Evolutionary conservation across 2,329 filamentous ascomycete genomes (phyloP), one percentile per base, ranked within the genome.

Genomic region (Exophiala xenobiotica): DNA sequence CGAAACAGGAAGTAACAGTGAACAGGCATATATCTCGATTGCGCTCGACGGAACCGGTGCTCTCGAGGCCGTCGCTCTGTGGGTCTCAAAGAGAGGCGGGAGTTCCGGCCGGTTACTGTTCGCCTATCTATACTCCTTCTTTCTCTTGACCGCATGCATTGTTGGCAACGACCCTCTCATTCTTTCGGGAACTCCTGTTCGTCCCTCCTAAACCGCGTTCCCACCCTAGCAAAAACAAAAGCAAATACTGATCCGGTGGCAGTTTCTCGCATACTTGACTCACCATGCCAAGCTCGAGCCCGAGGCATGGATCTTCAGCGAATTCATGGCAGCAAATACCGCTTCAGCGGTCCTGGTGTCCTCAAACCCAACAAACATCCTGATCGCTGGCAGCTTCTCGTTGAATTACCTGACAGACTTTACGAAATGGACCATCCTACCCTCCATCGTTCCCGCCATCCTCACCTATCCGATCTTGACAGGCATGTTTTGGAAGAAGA

Each of bases 291-390:
- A 49, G 12, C 44, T 62, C 11, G 56, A 58, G 22, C 60, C 60
- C 9, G 53, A 51, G 12, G 54, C 60, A 26, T 62, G 60, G 60
- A 49, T 61, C 12, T 62, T 62, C 43, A 56, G 53, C 35, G 60
- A 62, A 40, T 62, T 62, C 46, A 62, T 62, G 60, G 60, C 60
- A 7, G 60, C 60, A 4, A 62, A 62, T 85, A 86, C 89, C 41
- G 82, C 82, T 1, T 89, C 86, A 0, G 85, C 87, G 0, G 87
- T 89, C 19, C 73, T 90, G 9, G 87, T 90, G 7, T 89, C 86
- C 0, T 89, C 86, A 0, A 90, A 90, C 53, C 87, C 87, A 0
- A 89, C 87, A 2, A 62, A 62, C 20, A 56, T 62, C 27, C 53
- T 62, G 29, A 62, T 62, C 37, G 49, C 60, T 2, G 57, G 60